Evolutionary conservation across 352 stramenopile genomes (phyloP).

Genomic region (Plasmopara halstedii): DNA sequence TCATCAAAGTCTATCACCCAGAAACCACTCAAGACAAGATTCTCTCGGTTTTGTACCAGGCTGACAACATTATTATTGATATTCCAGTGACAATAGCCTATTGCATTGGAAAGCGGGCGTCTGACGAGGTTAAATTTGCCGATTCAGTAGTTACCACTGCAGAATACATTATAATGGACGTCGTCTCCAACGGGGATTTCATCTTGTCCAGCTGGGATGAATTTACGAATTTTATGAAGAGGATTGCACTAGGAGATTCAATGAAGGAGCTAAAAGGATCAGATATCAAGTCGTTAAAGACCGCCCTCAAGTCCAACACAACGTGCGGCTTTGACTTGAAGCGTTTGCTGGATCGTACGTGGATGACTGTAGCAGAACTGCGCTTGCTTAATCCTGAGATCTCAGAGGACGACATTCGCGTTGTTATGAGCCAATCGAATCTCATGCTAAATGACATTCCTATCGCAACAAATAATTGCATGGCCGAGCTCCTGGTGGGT

Average conservation of each 20-base stretch:
- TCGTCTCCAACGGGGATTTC: slow-evolving; percentile 21
- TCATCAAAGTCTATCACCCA: slow-evolving; percentile 22
- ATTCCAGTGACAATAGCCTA: slow-evolving; percentile 36
- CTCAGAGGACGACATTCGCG: slow-evolving; percentile 23
- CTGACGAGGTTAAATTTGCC: slow-evolving; percentile 24
- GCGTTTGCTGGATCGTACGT: slow-evolving; percentile 23
- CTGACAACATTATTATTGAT: slow-evolving; percentile 37
- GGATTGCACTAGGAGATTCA: slow-evolving; percentile 16
- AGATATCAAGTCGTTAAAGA: slow-evolving; percentile 21
- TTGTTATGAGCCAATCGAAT: slow-evolving; percentile 30
- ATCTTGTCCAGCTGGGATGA: slow-evolving; percentile 23
- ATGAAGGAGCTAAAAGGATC: slow-evolving; percentile 7
- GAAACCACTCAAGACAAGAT: slow-evolving; percentile 30
- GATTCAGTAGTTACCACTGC: slow-evolving; percentile 27
- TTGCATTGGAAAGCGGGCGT: slow-evolving; percentile 26
- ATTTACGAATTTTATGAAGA: slow-evolving; percentile 30
- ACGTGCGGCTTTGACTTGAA: slow-evolving; percentile 29
- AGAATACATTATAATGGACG: slow-evolving; percentile 24
- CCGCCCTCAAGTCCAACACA: slow-evolving; percentile 18
- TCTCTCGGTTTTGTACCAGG: slow-evolving; percentile 28
- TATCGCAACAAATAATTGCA: slow-evolving; percentile 31
- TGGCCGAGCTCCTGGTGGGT: slow-evolving; percentile 19
- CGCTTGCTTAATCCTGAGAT: slow-evolving; percentile 18
- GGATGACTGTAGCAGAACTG: slow-evolving; percentile 26
- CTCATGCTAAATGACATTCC: slow-evolving; percentile 46